A percentile compares a stretch with the other conserved stretches of the same genome.
Conservation (phyloP, 2,329 filamentous ascomycete genomes). For the Sporothrix phasma region DNA sequence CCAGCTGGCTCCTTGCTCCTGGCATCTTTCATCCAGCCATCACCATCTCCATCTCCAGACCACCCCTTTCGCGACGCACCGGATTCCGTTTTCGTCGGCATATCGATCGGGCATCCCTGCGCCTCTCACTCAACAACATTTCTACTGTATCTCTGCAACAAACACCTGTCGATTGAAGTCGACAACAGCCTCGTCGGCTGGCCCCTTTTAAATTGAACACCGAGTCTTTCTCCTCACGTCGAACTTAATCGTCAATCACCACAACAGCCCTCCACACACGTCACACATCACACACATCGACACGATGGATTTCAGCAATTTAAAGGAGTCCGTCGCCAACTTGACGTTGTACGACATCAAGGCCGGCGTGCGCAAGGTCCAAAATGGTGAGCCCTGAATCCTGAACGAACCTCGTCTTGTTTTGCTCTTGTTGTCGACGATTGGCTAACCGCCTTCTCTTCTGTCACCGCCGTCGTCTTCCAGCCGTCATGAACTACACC, state of each 20-base stretch:
- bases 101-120: not conserved
- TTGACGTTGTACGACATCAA: constrained; percentile 92
- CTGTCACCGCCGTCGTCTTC: not conserved
- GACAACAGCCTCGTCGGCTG: not conserved
- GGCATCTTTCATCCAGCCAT: not conserved
- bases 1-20: constrained; percentile 4
- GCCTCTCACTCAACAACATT: not conserved
- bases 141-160: not conserved
- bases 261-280: not conserved
- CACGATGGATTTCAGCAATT: constrained; percentile 70
- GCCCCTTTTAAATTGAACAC: not conserved
- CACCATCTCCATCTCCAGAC: not conserved
- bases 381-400: constrained; percentile 74
- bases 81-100: not conserved
- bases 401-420: not conserved
- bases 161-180: not conserved
- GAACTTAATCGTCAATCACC: not conserved
- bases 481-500: constrained; percentile 96
- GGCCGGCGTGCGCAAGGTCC: constrained; percentile 86
- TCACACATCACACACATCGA: too few relatives aligned
- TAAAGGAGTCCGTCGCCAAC: constrained; percentile 83
- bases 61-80: not conserved
- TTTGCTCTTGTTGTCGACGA: not conserved
- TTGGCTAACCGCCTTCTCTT: constrained; percentile 8
- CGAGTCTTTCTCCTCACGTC: not conserved